Base-by-base conservation (phyloP, 202 grass and related monocot genomes). In the Setaria viridis region DNA sequence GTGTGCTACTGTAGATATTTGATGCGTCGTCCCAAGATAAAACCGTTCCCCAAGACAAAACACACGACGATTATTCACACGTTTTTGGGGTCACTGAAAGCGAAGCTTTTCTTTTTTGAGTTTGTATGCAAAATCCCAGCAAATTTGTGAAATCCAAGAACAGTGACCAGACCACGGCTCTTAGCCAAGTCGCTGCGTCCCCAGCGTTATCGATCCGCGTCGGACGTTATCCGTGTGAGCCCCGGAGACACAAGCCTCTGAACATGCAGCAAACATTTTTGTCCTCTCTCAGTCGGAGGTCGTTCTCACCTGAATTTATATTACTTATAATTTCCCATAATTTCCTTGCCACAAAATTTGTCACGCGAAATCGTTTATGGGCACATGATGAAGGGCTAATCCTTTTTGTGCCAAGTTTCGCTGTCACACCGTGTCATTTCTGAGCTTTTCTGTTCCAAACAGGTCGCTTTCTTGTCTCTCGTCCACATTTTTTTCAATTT, bases 1-100 rank as follows among this genome's bases (percentile, higher is more conserved):
- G 69, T 35, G 41, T 81, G 69, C 11, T 29, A 72, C 73, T 56
- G 86, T 84, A 67, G 81, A 88, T 88, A 84, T 75, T 80, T 80
- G 81, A 15, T 32, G 6, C 8, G 1, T 11, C 3, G 11, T 19
- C 1, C 2, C 7, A 12, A 51, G 6, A 4, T 34, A n/a, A 51
- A 20, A 35, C 9, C 13, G 34, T 37, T 79, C 69, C 25, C 77
- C 47, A 56, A 19, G 17, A 30, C 12, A 7, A 7, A 82, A 68
- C 49, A 50, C 70, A 32, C 2, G 10, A 34, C 15, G 14, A 48
- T 64, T 11, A 2, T 14, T 25, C 0, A 5, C 43, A 60, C 57
- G 57, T 60, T 25, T 57, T 59, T 2, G 56, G 11, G 10, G 3
- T 33, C 12, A 5, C 51, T 20, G 88, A 82, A 72, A 89, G 56